A percentile compares a stretch with the other conserved stretches of the same genome.
Conservation (phyloP, 306 rosid species). For the Acacia confusa region DNA sequence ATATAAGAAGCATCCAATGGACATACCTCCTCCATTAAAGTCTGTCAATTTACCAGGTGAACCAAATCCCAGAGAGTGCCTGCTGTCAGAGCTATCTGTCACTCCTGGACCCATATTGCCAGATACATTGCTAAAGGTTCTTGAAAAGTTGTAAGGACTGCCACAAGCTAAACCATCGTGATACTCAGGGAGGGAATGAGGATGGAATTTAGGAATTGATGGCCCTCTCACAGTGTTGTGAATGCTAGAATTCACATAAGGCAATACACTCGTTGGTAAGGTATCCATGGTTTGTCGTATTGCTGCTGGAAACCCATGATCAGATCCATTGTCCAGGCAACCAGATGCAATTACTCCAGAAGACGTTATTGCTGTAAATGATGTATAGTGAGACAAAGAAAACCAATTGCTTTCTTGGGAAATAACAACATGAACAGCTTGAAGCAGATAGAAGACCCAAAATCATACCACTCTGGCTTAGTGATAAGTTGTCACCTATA, state of each 20-base stretch:
- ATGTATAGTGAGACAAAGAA: constrained; percentile 30
- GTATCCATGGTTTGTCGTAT: constrained; percentile 41
- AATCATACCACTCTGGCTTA: constrained; percentile 49
- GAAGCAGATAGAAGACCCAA: constrained; percentile 21
- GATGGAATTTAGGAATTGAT: constrained; percentile 53
- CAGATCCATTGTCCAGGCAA: constrained; percentile 54
- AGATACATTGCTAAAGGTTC: constrained; percentile 43
- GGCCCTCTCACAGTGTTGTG: constrained; percentile 51
- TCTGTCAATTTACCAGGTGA: constrained; percentile 56
- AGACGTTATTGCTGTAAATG: constrained; percentile 39
- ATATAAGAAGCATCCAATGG: not conserved
- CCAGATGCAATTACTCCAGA: constrained; percentile 53
- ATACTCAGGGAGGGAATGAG: constrained; percentile 76
- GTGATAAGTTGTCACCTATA: constrained; percentile 46
- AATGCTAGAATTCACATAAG: constrained; percentile 49
- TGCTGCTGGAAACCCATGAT: constrained; percentile 53
- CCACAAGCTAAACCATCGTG: constrained; percentile 59
- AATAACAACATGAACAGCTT: constrained; percentile 3
- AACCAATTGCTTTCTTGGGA: constrained; percentile 17
- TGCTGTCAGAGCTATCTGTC: constrained; percentile 52
- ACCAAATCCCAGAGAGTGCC: constrained; percentile 50
- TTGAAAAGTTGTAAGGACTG: constrained; percentile 44
- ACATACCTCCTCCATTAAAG: constrained; percentile 65
- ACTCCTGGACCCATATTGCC: constrained; percentile 52
- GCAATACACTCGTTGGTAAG: constrained; percentile 42